Conservation (phyloP, 2,329 filamentous ascomycete species). For the Kalmusia sp. region DNA sequence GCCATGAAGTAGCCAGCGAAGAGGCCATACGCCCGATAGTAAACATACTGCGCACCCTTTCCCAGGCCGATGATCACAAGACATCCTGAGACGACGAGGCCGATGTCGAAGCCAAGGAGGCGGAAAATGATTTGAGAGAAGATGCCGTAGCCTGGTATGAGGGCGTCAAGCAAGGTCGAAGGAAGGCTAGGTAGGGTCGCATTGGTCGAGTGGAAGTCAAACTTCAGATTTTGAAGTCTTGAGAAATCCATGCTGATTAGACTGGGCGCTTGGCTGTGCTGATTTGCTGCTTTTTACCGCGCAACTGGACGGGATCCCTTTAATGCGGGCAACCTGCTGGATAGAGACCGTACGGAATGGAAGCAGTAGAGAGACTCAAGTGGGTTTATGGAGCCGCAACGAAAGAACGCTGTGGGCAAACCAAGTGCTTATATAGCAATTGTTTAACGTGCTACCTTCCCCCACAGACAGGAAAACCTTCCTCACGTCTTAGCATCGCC, state of each 20-base stretch:
- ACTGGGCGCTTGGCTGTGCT: background rate
- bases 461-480: too few species aligned
- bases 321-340: too few species aligned
- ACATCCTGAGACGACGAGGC: constrained; percentile 53
- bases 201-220: constrained; percentile 25
- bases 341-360: too few species aligned
- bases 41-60: constrained; percentile 35
- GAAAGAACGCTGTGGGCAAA: too few species aligned
- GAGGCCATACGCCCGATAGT: constrained; percentile 29
- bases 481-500: too few species aligned
- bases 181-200: constrained; percentile 46
- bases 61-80: constrained; percentile 51
- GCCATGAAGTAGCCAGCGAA: constrained; percentile 51
- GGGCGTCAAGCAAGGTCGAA: constrained; percentile 55
- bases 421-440: too few species aligned
- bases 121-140: constrained; percentile 53
- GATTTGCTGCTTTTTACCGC: background rate
- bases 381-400: too few species aligned
- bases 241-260: constrained; percentile 30
- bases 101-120: constrained; percentile 56
- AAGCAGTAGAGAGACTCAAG: too few species aligned
- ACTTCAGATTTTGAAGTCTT: constrained; percentile 21
- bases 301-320: too few species aligned
- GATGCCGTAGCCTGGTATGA: constrained; percentile 59
- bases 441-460: too few species aligned